Conservation (phyloP, 768 basidiomycete species). For the Leccinum sublutescens region DNA sequence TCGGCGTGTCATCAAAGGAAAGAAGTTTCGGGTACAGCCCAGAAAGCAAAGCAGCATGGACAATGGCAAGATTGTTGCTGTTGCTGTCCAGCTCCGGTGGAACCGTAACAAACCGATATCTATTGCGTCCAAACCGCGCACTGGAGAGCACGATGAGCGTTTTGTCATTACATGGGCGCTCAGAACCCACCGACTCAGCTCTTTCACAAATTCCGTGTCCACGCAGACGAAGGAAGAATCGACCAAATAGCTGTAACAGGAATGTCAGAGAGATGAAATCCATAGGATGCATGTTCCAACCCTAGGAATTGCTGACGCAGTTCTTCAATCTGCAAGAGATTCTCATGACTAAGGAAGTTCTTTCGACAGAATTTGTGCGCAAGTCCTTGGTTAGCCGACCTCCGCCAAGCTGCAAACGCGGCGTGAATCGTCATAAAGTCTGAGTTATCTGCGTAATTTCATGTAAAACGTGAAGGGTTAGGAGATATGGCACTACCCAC, state of each 20-base stretch:
- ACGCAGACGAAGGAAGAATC: constrained; percentile 84
- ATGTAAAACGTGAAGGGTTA: not conserved
- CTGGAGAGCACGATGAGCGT: constrained; percentile 38
- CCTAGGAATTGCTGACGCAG: constrained; percentile 87
- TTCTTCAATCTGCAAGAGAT: constrained; percentile 94
- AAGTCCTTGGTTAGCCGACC: constrained; percentile 56
- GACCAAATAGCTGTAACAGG: constrained; percentile 64
- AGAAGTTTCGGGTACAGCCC: constrained; percentile 93
- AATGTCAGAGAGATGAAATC: constrained; percentile 2
- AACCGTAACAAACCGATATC: constrained; percentile 71
- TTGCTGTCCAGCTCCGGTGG: constrained; percentile 72
- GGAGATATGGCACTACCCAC: constrained; percentile 39
- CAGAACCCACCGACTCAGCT: constrained; percentile 58
- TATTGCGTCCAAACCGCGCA: constrained; percentile 70
- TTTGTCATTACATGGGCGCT: not conserved
- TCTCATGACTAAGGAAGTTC: constrained; percentile 87
- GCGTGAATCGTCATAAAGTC: constrained; percentile 94
- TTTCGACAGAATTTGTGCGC: constrained; percentile 75
- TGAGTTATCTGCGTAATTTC: constrained; percentile 65
- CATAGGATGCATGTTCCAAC: constrained; percentile 33
- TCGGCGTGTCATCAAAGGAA: constrained; percentile 51
- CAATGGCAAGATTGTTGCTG: constrained; percentile 57
- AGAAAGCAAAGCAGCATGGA: constrained; percentile 81
- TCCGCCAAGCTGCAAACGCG: constrained; percentile 85
- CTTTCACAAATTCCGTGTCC: constrained; percentile 60